Conservation (phyloP, 495 filamentous ascomycete genomes). For the Barbatosphaeria neglecta region DNA sequence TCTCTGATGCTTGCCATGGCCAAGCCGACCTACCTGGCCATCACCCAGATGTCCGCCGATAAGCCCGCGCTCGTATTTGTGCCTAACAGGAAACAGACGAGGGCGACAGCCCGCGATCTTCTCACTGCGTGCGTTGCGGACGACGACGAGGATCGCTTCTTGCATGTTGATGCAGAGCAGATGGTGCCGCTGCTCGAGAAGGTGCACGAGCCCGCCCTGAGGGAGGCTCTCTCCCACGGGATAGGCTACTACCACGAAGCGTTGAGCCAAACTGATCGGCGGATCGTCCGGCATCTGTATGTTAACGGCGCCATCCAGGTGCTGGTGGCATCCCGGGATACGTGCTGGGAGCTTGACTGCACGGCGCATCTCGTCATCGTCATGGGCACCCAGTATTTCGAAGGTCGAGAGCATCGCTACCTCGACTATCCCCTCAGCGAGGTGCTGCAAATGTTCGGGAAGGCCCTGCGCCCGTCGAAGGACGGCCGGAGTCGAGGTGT, state of each 20-base stretch:
- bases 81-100: constrained; percentile 82
- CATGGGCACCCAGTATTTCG: constrained; percentile 99
- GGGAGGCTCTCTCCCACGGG: constrained; percentile 85
- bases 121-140: constrained; percentile 74
- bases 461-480: constrained; percentile 60
- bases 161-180: constrained; percentile 69
- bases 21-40: constrained; percentile 77
- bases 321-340: constrained; percentile 83
- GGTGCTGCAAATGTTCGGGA: constrained; percentile 99
- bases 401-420: constrained; percentile 93
- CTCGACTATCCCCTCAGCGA: constrained; percentile 94
- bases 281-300: constrained; percentile 86
- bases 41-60: constrained; percentile 72
- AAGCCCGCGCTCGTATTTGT: constrained; percentile 89
- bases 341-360: constrained; percentile 88
- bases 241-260: constrained; percentile 98
- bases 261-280: constrained; percentile 75
- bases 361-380: constrained; percentile 85
- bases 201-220: constrained; percentile 75
- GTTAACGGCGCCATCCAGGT: constrained; percentile 87
- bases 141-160: constrained; percentile 87
- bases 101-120: constrained; percentile 81
- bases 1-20: constrained; percentile 98
- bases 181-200: constrained; percentile 69
- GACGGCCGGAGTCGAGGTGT: constrained; percentile 83